A percentile compares a stretch with the other conserved stretches of the same genome.
phyloP scores from a whole-genome alignment of 2,329 filamentous ascomycete genomes.

The Pleurostoma richardsiae region DNA sequence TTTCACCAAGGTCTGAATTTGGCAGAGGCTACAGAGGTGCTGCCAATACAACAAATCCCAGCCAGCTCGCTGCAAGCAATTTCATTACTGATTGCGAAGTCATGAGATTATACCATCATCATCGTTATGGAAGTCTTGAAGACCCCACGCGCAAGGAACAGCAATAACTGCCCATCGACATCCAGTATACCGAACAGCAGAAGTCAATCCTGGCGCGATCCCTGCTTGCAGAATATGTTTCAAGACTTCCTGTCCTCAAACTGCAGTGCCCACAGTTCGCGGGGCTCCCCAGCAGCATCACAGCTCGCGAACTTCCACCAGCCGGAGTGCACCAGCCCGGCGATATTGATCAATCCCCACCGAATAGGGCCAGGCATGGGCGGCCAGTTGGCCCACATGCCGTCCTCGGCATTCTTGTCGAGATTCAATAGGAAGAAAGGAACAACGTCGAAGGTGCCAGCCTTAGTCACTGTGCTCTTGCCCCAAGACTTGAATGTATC shows the following conservation, averaged over 20 bases:
- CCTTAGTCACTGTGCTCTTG: constrained; percentile 59
- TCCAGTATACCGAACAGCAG: background rate
- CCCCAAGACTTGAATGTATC: constrained; percentile 56
- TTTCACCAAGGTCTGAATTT: no score
- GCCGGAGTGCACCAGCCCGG: constrained; percentile 47
- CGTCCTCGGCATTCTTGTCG: constrained; percentile 54
- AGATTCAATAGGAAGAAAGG: constrained; percentile 62
- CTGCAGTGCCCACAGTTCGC: constrained; percentile 46
- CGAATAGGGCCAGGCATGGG: constrained; percentile 56
- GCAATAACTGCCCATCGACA: background rate
- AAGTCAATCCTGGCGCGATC: background rate
- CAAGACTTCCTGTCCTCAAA: constrained; percentile 1
- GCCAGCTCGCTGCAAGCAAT: no score
- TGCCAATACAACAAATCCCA: no score
- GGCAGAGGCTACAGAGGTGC: no score
- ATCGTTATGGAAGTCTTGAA: no score
- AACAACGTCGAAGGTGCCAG: constrained; percentile 53
- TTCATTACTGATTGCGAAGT: no score
- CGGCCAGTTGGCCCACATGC: constrained; percentile 58
- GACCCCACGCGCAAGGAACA: no score
- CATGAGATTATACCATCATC: no score
- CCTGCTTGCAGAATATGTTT: background rate
- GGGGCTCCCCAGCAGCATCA: constrained; percentile 44
- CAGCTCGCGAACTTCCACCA: constrained; percentile 66
- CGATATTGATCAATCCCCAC: constrained; percentile 56